A percentile compares a stretch with the other conserved stretches of the same genome.
phyloP scores from a whole-genome alignment of 352 stramenopile species.

The Phytophthora meadii region DNA sequence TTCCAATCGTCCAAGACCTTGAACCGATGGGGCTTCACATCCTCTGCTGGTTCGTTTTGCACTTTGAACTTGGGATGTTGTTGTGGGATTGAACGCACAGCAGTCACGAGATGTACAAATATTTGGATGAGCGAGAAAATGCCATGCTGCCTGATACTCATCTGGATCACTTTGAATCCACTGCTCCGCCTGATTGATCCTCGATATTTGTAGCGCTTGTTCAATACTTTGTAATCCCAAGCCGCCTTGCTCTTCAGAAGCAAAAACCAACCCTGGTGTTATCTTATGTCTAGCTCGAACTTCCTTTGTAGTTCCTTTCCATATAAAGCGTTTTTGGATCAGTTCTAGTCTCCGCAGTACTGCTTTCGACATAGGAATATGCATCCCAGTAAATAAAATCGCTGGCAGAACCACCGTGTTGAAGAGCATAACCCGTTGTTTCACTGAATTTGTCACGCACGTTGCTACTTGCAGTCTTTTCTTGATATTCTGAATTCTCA shows the following conservation, averaged over 20 bases:
- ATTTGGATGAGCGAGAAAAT: neutral
- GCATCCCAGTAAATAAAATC: neutral
- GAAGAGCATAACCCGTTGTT: neutral
- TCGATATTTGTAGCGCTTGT: neutral
- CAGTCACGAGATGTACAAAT: neutral
- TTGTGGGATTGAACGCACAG: neutral
- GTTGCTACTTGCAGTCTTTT: neutral
- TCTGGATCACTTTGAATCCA: neutral
- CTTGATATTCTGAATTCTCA: neutral
- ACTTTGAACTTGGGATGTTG: neutral
- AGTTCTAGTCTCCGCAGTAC: neutral
- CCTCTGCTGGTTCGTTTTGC: too few relatives aligned
- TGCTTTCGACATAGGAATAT: neutral
- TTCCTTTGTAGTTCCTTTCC: neutral
- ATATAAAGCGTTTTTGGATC: neutral
- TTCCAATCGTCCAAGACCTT: too few relatives aligned
- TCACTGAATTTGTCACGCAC: neutral
- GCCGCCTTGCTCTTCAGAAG: neutral
- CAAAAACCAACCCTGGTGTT: neutral
- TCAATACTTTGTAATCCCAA: neutral
- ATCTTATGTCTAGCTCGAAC: neutral
- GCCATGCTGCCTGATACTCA: neutral
- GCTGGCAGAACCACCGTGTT: neutral
- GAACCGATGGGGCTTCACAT: too few relatives aligned
- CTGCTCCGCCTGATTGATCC: neutral